Percentiles rank a stretch among this genome's conserved stretches.
These are phyloP conservation scores for Parastagonospora avenae DNA, from an alignment of 2,329 filamentous ascomycete species.

Conservation along the genomic window DNA sequence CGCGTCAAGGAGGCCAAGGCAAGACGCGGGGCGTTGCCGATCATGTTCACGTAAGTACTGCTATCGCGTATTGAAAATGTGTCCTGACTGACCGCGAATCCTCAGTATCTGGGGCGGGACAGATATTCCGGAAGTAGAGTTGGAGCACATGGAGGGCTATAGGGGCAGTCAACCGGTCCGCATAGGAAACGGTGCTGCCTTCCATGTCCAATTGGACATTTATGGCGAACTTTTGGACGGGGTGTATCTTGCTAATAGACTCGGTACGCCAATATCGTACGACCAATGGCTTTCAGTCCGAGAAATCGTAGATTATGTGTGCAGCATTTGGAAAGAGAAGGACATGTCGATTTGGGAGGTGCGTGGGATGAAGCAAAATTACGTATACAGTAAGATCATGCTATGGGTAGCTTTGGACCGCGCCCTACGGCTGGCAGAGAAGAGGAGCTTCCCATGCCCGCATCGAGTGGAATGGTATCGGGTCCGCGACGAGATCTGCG, in stretches of 20 bases:
- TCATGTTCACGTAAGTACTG: slow-evolving; percentile 65
- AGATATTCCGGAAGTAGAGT: slow-evolving; percentile 72
- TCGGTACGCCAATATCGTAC: slow-evolving; percentile 74
- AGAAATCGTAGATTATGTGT: slow-evolving; percentile 71
- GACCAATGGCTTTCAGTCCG: slow-evolving; percentile 76
- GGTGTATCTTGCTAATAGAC: slow-evolving; percentile 80
- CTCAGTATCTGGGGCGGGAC: slow-evolving; percentile 68
- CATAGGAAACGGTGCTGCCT: slow-evolving; percentile 77
- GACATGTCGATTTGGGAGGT: slow-evolving; percentile 89
- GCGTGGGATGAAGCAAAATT: slow-evolving; percentile 75
- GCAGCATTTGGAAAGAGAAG: slow-evolving; percentile 66
- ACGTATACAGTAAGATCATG: slow-evolving; percentile 83
- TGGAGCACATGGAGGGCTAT: slow-evolving; percentile 75
- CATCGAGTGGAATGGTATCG: slow-evolving; percentile 69
- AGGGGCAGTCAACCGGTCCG: slow-evolving; percentile 72
- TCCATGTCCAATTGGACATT: slow-evolving; percentile 78
- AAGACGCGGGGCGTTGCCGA: slow-evolving; percentile 68
- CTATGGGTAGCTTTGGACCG: slow-evolving; percentile 82
- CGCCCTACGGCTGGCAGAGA: slow-evolving; percentile 73
- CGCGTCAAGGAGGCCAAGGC: slow-evolving; percentile 67
- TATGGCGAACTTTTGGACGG: slow-evolving; percentile 80
- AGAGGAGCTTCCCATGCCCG: slow-evolving; percentile 75
- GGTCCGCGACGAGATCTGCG: slow-evolving; percentile 70
- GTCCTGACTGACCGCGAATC: not conserved
- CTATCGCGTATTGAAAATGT: not conserved